Evolutionary conservation across 2,329 filamentous ascomycete species (phyloP).

Genomic region (Neonectria magnoliae): DNA sequence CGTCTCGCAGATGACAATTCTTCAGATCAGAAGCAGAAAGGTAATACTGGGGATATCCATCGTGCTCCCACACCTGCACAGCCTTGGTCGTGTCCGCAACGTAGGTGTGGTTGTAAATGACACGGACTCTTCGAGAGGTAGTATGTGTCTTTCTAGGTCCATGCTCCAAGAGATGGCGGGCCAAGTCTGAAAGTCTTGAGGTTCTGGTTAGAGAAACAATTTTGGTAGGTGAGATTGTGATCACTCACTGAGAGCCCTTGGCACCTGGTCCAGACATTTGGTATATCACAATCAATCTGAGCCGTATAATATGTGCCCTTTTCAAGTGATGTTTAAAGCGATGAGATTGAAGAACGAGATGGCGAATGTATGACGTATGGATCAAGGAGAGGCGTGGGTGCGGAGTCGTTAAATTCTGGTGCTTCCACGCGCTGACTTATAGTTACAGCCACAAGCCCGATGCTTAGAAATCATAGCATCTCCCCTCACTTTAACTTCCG

Average conservation of each 20-base stretch:
- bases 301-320: no score
- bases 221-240: neutral
- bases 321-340: no score
- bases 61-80: conserved; percentile 43
- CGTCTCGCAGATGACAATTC: conserved; percentile 43
- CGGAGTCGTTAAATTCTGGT: neutral
- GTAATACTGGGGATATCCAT: conserved; percentile 59
- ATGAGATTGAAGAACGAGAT: no score
- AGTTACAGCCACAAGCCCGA: neutral
- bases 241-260: neutral
- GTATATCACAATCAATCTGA: no score
- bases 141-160: conserved; percentile 1
- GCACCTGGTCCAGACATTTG: neutral
- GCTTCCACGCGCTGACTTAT: neutral
- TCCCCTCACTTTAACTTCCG: neutral
- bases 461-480: neutral
- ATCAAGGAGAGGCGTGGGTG: no score
- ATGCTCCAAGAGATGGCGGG: neutral
- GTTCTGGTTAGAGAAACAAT: neutral
- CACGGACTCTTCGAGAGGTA: neutral
- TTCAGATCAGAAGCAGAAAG: conserved; percentile 46
- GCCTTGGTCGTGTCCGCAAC: neutral
- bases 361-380: no score
- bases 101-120: conserved; percentile 7
- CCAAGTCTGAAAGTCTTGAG: neutral